Base-by-base conservation (phyloP, 768 basidiomycete species). In the Clitopilus passeckerianus region DNA sequence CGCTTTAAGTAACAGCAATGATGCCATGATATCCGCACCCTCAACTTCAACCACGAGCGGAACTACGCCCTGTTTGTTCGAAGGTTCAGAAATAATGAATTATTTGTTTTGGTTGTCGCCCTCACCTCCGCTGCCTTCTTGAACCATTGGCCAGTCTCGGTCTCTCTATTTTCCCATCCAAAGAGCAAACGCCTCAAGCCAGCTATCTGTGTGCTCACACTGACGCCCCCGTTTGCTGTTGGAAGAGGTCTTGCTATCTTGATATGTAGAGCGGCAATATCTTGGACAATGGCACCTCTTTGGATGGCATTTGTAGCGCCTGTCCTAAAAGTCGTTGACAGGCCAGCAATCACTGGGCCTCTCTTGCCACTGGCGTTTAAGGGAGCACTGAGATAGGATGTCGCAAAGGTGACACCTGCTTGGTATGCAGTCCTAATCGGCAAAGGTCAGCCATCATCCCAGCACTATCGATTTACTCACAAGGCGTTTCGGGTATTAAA, bases 401-500 rank as follows among this genome's bases (percentile, higher is more conserved):
- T 84, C 27, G 82, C 85, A 1, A 80, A 70, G 1, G 87, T 87
- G 1, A 91, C 84, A 5, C 90, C 90, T 6, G 81, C 77, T 58
- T 83, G 82, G 68, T 84, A 86, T 1, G 89, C 89, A 27, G 82
- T 74, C 53, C 88, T 90, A 60, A 12, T 33, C 18, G 35, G 4
- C 3, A 30, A 8, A 43, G 27, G 10, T 20, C 9, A 9, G 20
- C 10, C n/a, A n/a, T 41, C 9, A 56, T 30, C 41, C 30, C 15
- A 15, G 14, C 22, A 30, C 15, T 1, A 54, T 34, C 50, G 34
- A 53, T 20, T 9, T 23, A 75, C 89, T 73, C 68, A 91, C 91
- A 91, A 68, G 34, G 87, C 85, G 70, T 91, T 82, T 61, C 89
- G 80, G 1, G 88, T 89, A 5, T 80, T 80, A 65, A 93, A 93